Conservation (phyloP, 2,329 filamentous ascomycete genomes). For the Cladosporium austrohemisphaericum region DNA sequence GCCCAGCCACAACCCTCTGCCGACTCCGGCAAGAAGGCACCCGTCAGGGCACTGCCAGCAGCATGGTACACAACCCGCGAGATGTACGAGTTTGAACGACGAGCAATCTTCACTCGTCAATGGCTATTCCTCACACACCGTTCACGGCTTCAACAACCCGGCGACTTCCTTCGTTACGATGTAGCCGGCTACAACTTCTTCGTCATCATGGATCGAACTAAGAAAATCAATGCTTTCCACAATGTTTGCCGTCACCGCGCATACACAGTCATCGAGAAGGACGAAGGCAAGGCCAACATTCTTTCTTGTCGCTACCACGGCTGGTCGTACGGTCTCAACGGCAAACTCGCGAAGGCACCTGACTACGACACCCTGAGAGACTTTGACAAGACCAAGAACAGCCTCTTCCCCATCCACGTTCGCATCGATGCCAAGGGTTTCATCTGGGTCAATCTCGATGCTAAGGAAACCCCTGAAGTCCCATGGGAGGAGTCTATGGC, state of each 20-base stretch:
- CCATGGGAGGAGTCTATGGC: slow-evolving; percentile 52
- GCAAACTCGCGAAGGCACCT: slow-evolving; percentile 57
- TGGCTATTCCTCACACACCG: slow-evolving; percentile 36
- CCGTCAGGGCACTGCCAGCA: slow-evolving; percentile 37
- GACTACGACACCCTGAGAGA: slow-evolving; percentile 53
- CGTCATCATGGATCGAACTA: slow-evolving; percentile 20
- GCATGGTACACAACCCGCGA: slow-evolving; percentile 44
- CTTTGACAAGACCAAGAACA: slow-evolving; percentile 55
- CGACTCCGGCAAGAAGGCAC: slow-evolving; percentile 25
- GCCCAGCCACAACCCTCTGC: background rate
- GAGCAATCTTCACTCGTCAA: slow-evolving; percentile 41
- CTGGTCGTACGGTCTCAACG: slow-evolving; percentile 57
- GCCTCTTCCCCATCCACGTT: slow-evolving; percentile 51
- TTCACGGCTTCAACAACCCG: slow-evolving; percentile 26
- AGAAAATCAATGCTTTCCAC: slow-evolving; percentile 41
- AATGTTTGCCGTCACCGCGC: slow-evolving; percentile 47
- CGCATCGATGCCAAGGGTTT: slow-evolving; percentile 52
- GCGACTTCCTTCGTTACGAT: slow-evolving; percentile 25
- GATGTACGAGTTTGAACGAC: slow-evolving; percentile 45
- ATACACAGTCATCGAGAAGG: slow-evolving; percentile 53
- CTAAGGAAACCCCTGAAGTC: slow-evolving; percentile 41
- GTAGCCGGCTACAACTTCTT: slow-evolving; percentile 25
- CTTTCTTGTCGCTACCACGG: slow-evolving; percentile 60
- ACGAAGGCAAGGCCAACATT: slow-evolving; percentile 49
- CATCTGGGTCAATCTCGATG: slow-evolving; percentile 54